Evolutionary conservation across 2,329 filamentous ascomycete species (phyloP), one percentile per base, ranked within the genome.

Genomic region (Colletotrichum liaoningense): DNA sequence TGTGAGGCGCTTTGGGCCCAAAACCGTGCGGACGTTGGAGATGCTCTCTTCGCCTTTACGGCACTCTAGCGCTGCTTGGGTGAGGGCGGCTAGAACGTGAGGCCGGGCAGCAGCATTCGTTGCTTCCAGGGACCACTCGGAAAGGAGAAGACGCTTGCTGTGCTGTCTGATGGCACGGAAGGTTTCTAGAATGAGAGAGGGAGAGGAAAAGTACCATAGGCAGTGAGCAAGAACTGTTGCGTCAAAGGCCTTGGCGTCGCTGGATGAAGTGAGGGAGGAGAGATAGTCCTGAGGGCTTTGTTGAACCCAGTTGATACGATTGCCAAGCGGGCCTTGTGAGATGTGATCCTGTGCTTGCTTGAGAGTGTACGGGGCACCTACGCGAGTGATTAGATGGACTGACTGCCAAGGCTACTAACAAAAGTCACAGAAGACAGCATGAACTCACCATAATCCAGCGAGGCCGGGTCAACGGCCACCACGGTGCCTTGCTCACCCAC

Each of bases 121-220:
- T n/a, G 71, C 74, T 52, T 65, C 66, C 16, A 76, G 60, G 2
- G 74, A 72, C 68, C 66, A 76, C 52, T 76, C 74, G n/a, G 72
- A 69, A 35, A 76, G 68, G 52, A 67, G 63, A 62, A 76, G 72
- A 38, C 72, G 58, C 28, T 75, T 75, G 69, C 65, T 71, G 46
- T 75, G 72, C 65, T 72, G 60, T 69, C 63, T 76, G 8, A 75
- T n/a, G 58, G 66, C 66, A 57, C 57, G 57, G 22, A 76, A 73
- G 49, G 69, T 76, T n/a, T 49, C 54, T 5, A 71, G 55, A 8
- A 76, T 56, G 56, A 67, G 59, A 35, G 57, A 67, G 28, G 72
- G 72, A 2, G 73, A 76, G 52, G 58, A 19, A 24, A 74, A 74
- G 68, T 74, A 74, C 72, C 72, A 74, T 5, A 74, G 63, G 58